These are phyloP conservation scores for Santalum album DNA, from an alignment of 164 flowering plant genomes.

Conservation along the genomic window DNA sequence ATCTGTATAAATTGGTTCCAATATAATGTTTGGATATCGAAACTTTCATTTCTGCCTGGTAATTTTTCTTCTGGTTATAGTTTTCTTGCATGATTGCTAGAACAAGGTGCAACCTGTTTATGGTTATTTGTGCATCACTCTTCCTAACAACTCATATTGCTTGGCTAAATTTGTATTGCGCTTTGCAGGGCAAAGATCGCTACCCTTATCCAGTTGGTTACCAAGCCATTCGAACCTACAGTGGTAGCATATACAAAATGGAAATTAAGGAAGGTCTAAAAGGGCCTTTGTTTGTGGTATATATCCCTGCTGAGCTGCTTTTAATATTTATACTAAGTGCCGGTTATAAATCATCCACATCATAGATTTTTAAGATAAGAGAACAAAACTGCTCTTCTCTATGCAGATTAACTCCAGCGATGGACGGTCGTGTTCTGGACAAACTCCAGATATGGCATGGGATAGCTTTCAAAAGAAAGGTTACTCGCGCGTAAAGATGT, in stretches of 20 bases:
- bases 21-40: no score
- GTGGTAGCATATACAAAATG: constrained; percentile 50
- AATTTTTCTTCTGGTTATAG: no score
- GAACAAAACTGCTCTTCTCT: background rate
- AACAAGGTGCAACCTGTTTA: no score
- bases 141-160: background rate
- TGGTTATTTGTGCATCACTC: background rate
- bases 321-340: constrained; percentile 1
- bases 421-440: constrained; percentile 59
- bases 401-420: constrained; percentile 54
- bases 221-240: constrained; percentile 57
- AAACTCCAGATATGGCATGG: constrained; percentile 90
- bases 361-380: background rate
- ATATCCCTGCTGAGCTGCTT: background rate
- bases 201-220: constrained; percentile 94
- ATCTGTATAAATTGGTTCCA: no score
- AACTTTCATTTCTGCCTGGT: no score
- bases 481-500: constrained; percentile 38
- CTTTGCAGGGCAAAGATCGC: constrained; percentile 82
- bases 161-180: constrained; percentile 3
- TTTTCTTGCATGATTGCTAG: no score
- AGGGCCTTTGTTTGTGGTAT: constrained; percentile 78
- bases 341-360: no score
- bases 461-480: constrained; percentile 62
- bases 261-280: constrained; percentile 73